phyloP scores from a whole-genome alignment of 352 stramenopile genomes.

The Elongisporangium senticosum region DNA sequence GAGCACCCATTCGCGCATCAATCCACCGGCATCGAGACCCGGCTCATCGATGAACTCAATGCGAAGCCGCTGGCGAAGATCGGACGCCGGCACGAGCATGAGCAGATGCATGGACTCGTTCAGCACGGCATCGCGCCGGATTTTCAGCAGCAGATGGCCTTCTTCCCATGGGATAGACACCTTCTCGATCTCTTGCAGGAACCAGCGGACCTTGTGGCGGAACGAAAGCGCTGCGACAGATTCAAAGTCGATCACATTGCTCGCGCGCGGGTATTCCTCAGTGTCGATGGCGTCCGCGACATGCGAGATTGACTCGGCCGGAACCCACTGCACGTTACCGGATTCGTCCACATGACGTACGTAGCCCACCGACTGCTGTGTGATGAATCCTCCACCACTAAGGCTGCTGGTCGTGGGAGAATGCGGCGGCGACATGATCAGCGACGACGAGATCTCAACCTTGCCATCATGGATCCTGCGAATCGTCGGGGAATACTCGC shows the following conservation, averaged over 20 bases:
- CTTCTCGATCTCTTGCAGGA: slow-evolving; percentile 69
- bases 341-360: slow-evolving; percentile 65
- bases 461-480: slow-evolving; percentile 36
- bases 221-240: slow-evolving; percentile 66
- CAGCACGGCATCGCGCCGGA: slow-evolving; percentile 65
- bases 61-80: slow-evolving; percentile 64
- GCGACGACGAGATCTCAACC: slow-evolving; percentile 8
- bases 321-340: slow-evolving; percentile 67
- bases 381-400: slow-evolving; percentile 34
- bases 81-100: slow-evolving; percentile 64
- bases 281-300: slow-evolving; percentile 58
- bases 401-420: background rate
- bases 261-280: slow-evolving; percentile 69
- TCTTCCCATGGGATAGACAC: slow-evolving; percentile 76
- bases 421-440: slow-evolving; percentile 3
- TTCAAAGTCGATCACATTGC: slow-evolving; percentile 72
- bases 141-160: slow-evolving; percentile 74
- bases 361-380: slow-evolving; percentile 68
- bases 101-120: slow-evolving; percentile 81
- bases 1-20: slow-evolving; percentile 78
- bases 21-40: slow-evolving; percentile 61
- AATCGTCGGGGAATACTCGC: slow-evolving; percentile 47
- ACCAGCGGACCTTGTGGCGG: slow-evolving; percentile 70
- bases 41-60: slow-evolving; percentile 85
- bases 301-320: slow-evolving; percentile 61